These are phyloP conservation scores for Hypericum androsaemum DNA, from an alignment of 345 rosid genomes.

Conservation along the genomic window DNA sequence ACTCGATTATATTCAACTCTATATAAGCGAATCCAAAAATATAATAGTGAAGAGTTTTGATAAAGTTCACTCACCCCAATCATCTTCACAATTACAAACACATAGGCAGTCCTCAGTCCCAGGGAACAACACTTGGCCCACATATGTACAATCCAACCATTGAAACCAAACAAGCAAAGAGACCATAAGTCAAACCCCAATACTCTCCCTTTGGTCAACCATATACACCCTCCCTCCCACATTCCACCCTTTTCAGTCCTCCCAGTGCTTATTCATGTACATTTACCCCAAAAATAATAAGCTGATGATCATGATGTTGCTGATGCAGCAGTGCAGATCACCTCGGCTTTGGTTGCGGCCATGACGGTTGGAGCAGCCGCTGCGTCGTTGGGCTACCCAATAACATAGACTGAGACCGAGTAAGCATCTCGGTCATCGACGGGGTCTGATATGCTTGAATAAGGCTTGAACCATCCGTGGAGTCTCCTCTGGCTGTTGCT, in stretches of 20 bases:
- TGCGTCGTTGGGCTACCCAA: constrained; percentile 52
- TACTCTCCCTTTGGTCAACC: constrained; percentile 17
- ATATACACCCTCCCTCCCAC: constrained; percentile 20
- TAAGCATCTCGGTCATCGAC: constrained; percentile 88
- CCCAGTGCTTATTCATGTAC: constrained; percentile 46
- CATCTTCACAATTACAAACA: constrained; percentile 35
- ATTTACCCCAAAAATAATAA: constrained; percentile 14
- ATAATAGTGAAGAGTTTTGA: constrained; percentile 14
- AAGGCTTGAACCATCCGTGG: constrained; percentile 75
- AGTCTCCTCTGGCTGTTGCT: constrained; percentile 95
- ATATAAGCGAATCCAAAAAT: constrained; percentile 1
- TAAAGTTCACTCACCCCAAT: constrained; percentile 22
- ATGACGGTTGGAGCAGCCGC: constrained; percentile 52
- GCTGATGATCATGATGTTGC: constrained; percentile 6
- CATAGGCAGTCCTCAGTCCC: constrained; percentile 20
- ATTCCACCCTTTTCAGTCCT: constrained; percentile 12
- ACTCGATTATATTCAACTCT: no score
- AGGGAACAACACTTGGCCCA: constrained; percentile 21
- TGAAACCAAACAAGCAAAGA: constrained; percentile 19
- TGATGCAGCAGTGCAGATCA: constrained; percentile 21
- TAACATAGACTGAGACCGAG: constrained; percentile 55
- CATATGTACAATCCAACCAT: constrained; percentile 44
- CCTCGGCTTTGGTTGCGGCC: constrained; percentile 71
- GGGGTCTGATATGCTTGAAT: constrained; percentile 81
- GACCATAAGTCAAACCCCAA: constrained; percentile 19